Evolutionary conservation across 768 basidiomycete genomes (phyloP), one percentile per base, ranked within the genome.

Genomic region (Chiua virens): DNA sequence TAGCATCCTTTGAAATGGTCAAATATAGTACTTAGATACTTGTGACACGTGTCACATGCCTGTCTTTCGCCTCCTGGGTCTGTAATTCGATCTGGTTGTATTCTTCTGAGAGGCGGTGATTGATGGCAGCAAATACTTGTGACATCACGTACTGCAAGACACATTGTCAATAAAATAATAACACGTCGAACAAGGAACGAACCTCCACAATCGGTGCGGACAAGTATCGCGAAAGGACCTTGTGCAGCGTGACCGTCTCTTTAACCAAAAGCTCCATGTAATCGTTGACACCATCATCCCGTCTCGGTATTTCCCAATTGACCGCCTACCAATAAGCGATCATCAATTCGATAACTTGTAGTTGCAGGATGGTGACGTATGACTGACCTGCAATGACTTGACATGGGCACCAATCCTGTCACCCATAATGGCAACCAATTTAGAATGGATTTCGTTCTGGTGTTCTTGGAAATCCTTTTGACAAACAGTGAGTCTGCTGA

Each of bases 381-480:
- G 64, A 57, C 70, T 66, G 55, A 87, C 92, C 74, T 89, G 85
- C 47, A 98, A 77, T 22, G 87, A 77, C 60, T 82, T 86, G 65
- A 92, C 87, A 67, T 98, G 96, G 2, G 87, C 85, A 59, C 76
- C 82, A 40, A 98, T 74, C 50, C 96, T 81, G 71, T 98, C 96
- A 35, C 93, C 88, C 97, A 99, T 99, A 72, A 98, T 99, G 38
- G 92, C 90, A 53, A 99, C 87, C 49, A 99, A 78, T 74, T 99
- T 99, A 45, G 92, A 82, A 69, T 98, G 96, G 47, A 99, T 98
- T 75, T 98, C 97, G 64, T 96, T 91, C 71, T 99, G 97, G 71
- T 99, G 97, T 69, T 98, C 97, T 78, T 98, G 96, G 64, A 89
- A 98, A 70, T 98, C 97, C 87, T 95, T 63, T 50, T 40, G 10